Conservation (phyloP, 352 stramenopile genomes). For the Phytophthora fragariaefolia region DNA sequence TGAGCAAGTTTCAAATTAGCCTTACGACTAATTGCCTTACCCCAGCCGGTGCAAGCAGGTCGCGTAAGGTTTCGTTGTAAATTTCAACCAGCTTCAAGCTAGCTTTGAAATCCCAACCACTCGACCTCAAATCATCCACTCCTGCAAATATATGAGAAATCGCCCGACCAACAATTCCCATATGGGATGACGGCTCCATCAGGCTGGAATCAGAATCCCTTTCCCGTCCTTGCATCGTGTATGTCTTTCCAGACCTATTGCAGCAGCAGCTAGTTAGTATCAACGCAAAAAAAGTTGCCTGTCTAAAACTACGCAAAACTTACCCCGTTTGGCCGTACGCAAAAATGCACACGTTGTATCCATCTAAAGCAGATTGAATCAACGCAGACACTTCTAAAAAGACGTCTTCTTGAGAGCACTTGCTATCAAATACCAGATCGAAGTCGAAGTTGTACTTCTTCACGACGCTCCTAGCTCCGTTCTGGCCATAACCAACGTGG, state of each 20-base stretch:
- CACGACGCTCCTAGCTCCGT: slow-evolving; percentile 48
- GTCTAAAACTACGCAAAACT: slow-evolving; percentile 1
- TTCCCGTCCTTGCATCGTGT: slow-evolving; percentile 87
- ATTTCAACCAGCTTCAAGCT: slow-evolving; percentile 95
- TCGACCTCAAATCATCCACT: slow-evolving; percentile 63
- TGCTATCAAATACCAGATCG: slow-evolving; percentile 96
- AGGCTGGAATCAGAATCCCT: slow-evolving; percentile 34
- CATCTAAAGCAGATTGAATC: slow-evolving; percentile 95
- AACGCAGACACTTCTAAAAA: slow-evolving; percentile 97
- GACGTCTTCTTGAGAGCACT: slow-evolving; percentile 94
- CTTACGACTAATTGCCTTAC: slow-evolving; percentile 32
- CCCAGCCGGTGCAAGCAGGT: slow-evolving; percentile 84
- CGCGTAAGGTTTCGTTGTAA: slow-evolving; percentile 97
- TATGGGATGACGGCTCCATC: slow-evolving; percentile 57
- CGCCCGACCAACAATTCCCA: slow-evolving; percentile 83
- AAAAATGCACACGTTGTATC: slow-evolving; percentile 97
- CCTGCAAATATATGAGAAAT: slow-evolving; percentile 82
- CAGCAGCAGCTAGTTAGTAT: not conserved
- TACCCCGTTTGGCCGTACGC: slow-evolving; percentile 90
- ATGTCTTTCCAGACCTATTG: slow-evolving; percentile 84
- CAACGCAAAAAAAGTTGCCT: not conserved
- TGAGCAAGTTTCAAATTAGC: not conserved
- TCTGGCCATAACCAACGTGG: slow-evolving; percentile 80
- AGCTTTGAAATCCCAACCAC: slow-evolving; percentile 78
- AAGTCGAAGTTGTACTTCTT: slow-evolving; percentile 97